Evolutionary conservation across 1,284 basidiomycete species (phyloP), one percentile per base, ranked within the genome.

Genomic region (Malassezia obtusa): DNA sequence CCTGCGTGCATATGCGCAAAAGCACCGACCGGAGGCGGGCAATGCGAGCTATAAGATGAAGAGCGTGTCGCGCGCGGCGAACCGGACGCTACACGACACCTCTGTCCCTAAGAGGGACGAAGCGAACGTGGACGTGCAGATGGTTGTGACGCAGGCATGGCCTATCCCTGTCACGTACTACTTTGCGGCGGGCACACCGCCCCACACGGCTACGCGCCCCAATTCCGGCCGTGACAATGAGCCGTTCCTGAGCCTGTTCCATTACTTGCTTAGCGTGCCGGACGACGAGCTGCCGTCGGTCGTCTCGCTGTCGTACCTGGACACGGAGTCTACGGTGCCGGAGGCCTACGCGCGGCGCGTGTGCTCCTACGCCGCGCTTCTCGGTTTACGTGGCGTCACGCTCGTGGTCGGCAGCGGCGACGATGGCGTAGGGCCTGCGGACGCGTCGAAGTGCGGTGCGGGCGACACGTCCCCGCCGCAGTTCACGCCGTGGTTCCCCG

Each of bases 401-500:
- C 76, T 83, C 25, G 76, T 86, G 62, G 84, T 83, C 75, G 80
- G 81, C 24, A 82, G 80, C 50, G 84, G 84, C 50, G 84, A 86
- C 60, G 74, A 71, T 45, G 84, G 83, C 53, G 82, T 86, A 19
- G 84, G 83, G 17, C 32, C 30, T 14, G 21, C 28, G 32, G 3
- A 83, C 57, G 80, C 79, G 19, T 9, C 22, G 8, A n/a, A 38
- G 7, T 49, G 46, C 38, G 8, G 3, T 5, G 79, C 73, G 3
- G 78, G 77, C 50, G 43, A 31, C 4, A 14, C 11, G 11, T 9
- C 3, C 30, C 3, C n/a, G 21, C 36, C 33, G 44, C 37, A 32
- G 32, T 86, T 86, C 78, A 78, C 83, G 50, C 83, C 85, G 14
- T 77, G 71, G 0, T 86, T 86, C 79, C 85, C 84, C n/a, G 83